A percentile compares a stretch with the other conserved stretches of the same genome.
Conservation (phyloP, 129 eudicot genomes). For the Flaveria bidentis region DNA sequence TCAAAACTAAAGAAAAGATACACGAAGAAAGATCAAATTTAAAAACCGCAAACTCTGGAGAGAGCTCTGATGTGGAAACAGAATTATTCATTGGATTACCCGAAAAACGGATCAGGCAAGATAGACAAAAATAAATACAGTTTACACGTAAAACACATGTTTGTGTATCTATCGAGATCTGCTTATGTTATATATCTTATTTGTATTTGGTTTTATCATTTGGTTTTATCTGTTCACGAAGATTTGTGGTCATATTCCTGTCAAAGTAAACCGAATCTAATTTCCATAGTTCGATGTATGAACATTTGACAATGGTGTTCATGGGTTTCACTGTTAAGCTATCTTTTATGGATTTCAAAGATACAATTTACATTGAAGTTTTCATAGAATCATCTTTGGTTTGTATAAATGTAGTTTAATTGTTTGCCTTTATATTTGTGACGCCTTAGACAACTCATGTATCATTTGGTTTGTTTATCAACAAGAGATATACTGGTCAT, state of each 20-base stretch:
- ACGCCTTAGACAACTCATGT: too few species aligned
- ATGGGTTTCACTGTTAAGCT: conserved; percentile 7
- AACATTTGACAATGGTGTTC: conserved; percentile 11
- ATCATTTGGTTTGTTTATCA: too few species aligned
- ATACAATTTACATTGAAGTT: background rate
- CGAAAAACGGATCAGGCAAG: conserved; percentile 30
- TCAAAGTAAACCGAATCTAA: conserved; percentile 10
- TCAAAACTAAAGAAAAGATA: conserved; percentile 36
- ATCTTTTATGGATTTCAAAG: conserved; percentile 1
- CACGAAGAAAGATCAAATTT: conserved; percentile 35
- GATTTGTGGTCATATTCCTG: conserved; percentile 8
- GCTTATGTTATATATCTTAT: conserved; percentile 1
- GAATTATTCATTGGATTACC: conserved; percentile 53
- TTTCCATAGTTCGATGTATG: conserved; percentile 22
- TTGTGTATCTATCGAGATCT: background rate
- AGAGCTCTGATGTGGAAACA: conserved; percentile 82
- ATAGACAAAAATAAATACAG: background rate
- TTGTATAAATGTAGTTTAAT: background rate
- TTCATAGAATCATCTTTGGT: background rate
- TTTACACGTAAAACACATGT: background rate
- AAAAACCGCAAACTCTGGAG: conserved; percentile 46
- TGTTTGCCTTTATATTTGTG: background rate
- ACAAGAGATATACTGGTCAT: too few species aligned
- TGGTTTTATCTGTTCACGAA: too few species aligned
- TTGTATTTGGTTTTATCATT: conserved; percentile 1